A percentile compares a stretch with the other conserved stretches of the same genome.
Conservation (phyloP, 768 basidiomycete genomes). For the Wakefieldia striispora region DNA sequence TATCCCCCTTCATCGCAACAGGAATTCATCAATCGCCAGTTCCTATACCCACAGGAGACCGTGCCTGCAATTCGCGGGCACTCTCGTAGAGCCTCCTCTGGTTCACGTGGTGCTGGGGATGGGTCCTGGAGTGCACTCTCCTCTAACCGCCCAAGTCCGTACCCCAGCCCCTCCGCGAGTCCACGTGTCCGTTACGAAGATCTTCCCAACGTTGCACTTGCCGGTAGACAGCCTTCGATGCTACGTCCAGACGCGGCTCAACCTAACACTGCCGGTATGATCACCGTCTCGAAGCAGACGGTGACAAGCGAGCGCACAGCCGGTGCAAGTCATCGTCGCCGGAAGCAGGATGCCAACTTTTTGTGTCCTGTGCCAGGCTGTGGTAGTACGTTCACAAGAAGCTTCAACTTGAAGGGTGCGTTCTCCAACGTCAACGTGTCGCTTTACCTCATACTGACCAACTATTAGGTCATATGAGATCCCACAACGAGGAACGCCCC, state of each 20-base stretch:
- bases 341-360: constrained; percentile 89
- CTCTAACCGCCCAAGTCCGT: constrained; percentile 53
- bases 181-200: constrained; percentile 54
- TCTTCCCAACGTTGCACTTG: constrained; percentile 37
- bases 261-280: not conserved
- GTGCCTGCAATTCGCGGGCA: constrained; percentile 40
- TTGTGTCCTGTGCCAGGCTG: constrained; percentile 80
- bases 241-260: constrained; percentile 21
- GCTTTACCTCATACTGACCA: constrained; percentile 11
- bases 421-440: constrained; percentile 11
- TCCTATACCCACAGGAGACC: constrained; percentile 40
- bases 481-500: constrained; percentile 92
- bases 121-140: constrained; percentile 33
- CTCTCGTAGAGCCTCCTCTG: constrained; percentile 41
- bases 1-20: constrained; percentile 39
- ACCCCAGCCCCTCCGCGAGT: constrained; percentile 66
- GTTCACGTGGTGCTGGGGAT: constrained; percentile 34
- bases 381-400: constrained; percentile 85
- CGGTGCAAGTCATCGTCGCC: constrained; percentile 78
- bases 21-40: constrained; percentile 44
- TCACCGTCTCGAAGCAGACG: constrained; percentile 62
- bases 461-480: constrained; percentile 79
- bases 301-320: constrained; percentile 91
- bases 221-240: constrained; percentile 21
- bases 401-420: constrained; percentile 89